Evolutionary conservation across 2,329 filamentous ascomycete genomes (phyloP), one percentile per base, ranked within the genome.

Genomic region (Epichloe scottii): DNA sequence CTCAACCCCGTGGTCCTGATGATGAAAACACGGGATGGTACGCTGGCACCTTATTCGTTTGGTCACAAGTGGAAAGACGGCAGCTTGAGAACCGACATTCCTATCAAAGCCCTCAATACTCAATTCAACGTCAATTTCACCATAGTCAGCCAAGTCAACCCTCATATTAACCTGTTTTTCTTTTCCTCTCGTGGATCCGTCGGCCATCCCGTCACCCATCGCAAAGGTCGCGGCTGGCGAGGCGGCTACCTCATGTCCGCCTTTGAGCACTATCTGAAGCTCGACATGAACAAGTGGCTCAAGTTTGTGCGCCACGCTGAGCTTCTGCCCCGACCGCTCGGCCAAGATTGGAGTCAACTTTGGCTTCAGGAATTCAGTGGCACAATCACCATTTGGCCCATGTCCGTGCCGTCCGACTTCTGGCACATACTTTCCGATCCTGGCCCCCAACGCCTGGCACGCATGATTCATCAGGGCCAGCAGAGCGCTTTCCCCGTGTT

Each of bases 21-120:
- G 73, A 90, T 95, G 74, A 95, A 95, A 71, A 86, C 78, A 49
- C 74, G 76, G 17, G 79, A 89, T 53, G 90, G 89, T 1, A 82
- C 75, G 2, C 74, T 98, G 4, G 81, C 82, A 0, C 93, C 93
- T 0, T 98, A 95, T 67, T 94, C 88, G 0, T 98, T 98, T 63
- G 93, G 93, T 0, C 90, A 97, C 73, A 97, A 97, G 70, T 98
- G 93, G 93, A 98, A 98, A 68, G 93, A 98, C 65, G 93, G 93
- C 49, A 93, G 86, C 58, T 71, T 98, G 50, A 80, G 93, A 38
- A 98, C 93, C 1, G 93, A 98, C 62, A 96, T 98, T 30, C 93
- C 93, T 0, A 81, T 98, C 62, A 93, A 91, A 67, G 86, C 90
- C 2, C 76, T 98, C 48, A 97, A 98, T 65, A 76, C 95, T 1